Percentiles rank a stretch among this genome's conserved stretches.
Conservation (phyloP, 2,329 filamentous ascomycete genomes). For the Tolypocladium tropicale region DNA sequence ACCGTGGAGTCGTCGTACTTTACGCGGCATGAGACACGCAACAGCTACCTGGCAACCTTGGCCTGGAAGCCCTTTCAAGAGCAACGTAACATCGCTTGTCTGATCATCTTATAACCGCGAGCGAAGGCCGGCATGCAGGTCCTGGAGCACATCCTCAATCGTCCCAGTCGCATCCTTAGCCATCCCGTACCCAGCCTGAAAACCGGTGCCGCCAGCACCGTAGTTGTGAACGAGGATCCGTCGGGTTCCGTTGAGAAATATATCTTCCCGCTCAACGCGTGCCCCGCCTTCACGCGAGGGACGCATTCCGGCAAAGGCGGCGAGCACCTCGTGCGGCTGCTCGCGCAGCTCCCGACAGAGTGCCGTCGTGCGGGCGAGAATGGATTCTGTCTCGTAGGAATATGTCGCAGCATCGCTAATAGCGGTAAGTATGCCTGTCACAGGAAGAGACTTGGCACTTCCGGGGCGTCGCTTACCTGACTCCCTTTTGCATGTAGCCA, state of each 20-base stretch:
- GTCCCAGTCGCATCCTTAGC: conserved; percentile 22
- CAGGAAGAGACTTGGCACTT: too few relatives aligned
- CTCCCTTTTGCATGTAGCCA: conserved; percentile 27
- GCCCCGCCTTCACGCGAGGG: conserved; percentile 29
- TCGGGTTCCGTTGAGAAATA: conserved; percentile 12
- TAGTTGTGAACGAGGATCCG: conserved; percentile 29
- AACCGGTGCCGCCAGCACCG: conserved; percentile 34
- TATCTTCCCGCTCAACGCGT: conserved; percentile 30
- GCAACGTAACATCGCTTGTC: too few relatives aligned
- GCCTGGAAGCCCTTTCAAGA: too few relatives aligned
- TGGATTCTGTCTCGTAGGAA: conserved; percentile 24
- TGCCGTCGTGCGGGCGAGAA: conserved; percentile 21
- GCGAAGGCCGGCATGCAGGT: conserved; percentile 1
- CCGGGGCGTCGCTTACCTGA: conserved; percentile 10
- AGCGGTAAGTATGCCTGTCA: neutral
- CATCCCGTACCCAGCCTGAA: conserved; percentile 32
- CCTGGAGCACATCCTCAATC: conserved; percentile 16
- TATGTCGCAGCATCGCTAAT: conserved; percentile 23
- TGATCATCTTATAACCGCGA: neutral
- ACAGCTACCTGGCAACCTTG: too few relatives aligned
- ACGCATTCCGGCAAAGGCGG: conserved; percentile 20
- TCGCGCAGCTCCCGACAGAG: conserved; percentile 20
- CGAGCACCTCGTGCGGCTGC: conserved; percentile 17
- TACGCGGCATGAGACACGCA: too few relatives aligned
- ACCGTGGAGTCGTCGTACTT: too few relatives aligned